A percentile compares a stretch with the other conserved stretches of the same genome.
Evolutionary conservation across 495 filamentous ascomycete species (phyloP).

Genomic region (Pseudevernia furfuracea): DNA sequence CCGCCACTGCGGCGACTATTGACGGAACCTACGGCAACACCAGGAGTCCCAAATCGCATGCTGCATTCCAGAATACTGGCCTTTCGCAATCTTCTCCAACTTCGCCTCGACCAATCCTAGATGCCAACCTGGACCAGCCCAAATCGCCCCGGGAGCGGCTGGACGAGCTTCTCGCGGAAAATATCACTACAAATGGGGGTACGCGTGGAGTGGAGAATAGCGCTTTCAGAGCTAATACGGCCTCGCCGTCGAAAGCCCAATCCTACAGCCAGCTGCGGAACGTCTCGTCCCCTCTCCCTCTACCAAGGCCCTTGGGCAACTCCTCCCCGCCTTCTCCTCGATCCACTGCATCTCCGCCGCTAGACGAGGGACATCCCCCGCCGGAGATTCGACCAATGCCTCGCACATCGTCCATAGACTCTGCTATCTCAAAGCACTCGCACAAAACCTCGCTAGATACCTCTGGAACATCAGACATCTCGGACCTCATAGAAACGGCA

Average conservation of each 20-base stretch:
- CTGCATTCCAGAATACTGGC: background rate
- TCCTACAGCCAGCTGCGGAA: conserved; percentile 26
- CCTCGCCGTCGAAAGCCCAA: conserved; percentile 20
- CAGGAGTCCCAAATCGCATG: conserved; percentile 17
- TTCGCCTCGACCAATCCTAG: conserved; percentile 16
- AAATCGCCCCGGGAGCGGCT: conserved; percentile 22
- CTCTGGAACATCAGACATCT: conserved; percentile 54
- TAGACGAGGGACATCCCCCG: conserved; percentile 21
- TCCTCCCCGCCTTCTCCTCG: conserved; percentile 27
- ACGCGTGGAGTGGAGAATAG: background rate
- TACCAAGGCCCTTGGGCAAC: conserved; percentile 12
- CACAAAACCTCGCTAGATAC: conserved; percentile 59
- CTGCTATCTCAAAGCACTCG: conserved; percentile 73
- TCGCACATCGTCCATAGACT: conserved; percentile 91
- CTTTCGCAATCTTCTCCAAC: conserved; percentile 16
- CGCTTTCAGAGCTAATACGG: conserved; percentile 11
- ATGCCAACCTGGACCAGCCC: conserved; percentile 13
- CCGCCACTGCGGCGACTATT: conserved; percentile 29
- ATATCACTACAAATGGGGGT: conserved; percentile 10
- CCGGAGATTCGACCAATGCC: conserved; percentile 45
- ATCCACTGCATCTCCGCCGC: conserved; percentile 20
- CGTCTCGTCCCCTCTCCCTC: conserved; percentile 24
- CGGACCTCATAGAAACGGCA: conserved; percentile 66
- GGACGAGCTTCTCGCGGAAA: conserved; percentile 15
- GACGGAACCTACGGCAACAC: background rate